Conservation (phyloP, 2,329 filamentous ascomycete species). For the Cytospora leucostoma region DNA sequence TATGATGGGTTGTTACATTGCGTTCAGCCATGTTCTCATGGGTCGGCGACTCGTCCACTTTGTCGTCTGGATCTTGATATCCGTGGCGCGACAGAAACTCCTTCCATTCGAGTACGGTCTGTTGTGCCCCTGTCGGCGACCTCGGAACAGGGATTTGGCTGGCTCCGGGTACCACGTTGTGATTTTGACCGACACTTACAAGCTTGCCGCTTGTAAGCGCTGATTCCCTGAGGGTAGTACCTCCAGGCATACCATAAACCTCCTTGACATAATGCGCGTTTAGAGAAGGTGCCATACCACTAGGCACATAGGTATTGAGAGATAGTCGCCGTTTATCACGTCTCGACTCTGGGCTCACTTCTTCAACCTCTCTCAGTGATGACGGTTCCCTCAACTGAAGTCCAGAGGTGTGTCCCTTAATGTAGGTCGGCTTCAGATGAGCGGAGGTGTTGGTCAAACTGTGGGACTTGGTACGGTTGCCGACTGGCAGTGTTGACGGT, state of each 20-base stretch:
- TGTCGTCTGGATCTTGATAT: background rate
- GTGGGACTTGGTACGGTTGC: constrained; percentile 5
- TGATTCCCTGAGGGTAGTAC: constrained; percentile 9
- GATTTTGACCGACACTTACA: background rate
- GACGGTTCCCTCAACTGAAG: background rate
- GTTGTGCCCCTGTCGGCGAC: constrained; percentile 6
- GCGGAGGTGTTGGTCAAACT: background rate
- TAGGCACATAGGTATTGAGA: constrained; percentile 20
- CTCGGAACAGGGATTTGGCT: constrained; percentile 20
- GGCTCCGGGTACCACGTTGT: constrained; percentile 7
- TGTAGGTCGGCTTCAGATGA: background rate
- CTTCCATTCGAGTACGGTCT: background rate
- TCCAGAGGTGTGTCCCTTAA: background rate
- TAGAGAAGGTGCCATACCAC: constrained; percentile 10
- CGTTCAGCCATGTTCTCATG: background rate
- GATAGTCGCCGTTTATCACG: constrained; percentile 17
- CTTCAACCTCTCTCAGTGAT: background rate
- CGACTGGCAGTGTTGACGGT: background rate
- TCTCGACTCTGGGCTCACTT: constrained; percentile 1
- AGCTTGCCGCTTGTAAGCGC: background rate
- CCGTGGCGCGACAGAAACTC: background rate
- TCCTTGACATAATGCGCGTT: constrained; percentile 1
- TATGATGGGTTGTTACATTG: constrained; percentile 2
- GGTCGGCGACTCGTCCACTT: background rate
- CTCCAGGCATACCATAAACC: background rate